Base-by-base conservation (phyloP, 345 rosid species). In the Clausena lansium region DNA sequence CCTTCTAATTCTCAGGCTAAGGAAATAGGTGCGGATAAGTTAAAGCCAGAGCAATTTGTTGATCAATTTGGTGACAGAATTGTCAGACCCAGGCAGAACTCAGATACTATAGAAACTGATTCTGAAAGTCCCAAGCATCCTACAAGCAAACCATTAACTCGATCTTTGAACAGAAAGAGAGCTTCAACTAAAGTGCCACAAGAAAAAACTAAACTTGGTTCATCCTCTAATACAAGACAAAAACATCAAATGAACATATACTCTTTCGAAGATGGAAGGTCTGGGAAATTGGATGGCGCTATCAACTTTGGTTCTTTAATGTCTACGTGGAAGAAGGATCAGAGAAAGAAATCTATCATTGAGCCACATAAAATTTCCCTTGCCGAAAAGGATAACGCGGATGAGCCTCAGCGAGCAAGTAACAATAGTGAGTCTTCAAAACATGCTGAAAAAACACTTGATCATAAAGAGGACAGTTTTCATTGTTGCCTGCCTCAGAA, bases 91-190 rank as follows among this genome's bases (percentile, higher is more conserved):
- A 82, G 83, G 74, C 88, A 86, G 78, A 78, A 72, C 81, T 89
- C 98, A 73, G 99, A 94, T 81, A 83, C 92, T 35, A 89, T 90
- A 69, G 99, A 94, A 91, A 86, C 89, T 71, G 98, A 88, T 84
- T 86, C 97, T 70, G 95, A 89, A 79, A 86, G 81, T 83, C 92
- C 91, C 67, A 86, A 84, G 70, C 77, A 58, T 77, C 74, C 79
- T 58, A 74, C 79, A 67, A 81, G 72, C 80, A 91, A 91, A 79
- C 94, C 94, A 57, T 85, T 87, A 78, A 92, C 95, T 59, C 80
- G 88, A 77, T 83, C 98, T 77, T 82, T 86, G 81, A 57, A 78
- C 81, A 84, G 76, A 77, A 88, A 84, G 82, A 85, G 71, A 82
- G 84, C 86, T 79, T 80, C 87, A 14, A 69, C 77, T 54, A 87